Percentiles rank a stretch among this genome's conserved stretches.
phyloP scores from a whole-genome alignment of 140 eudicot genomes.

The Stevia rebaudiana region DNA sequence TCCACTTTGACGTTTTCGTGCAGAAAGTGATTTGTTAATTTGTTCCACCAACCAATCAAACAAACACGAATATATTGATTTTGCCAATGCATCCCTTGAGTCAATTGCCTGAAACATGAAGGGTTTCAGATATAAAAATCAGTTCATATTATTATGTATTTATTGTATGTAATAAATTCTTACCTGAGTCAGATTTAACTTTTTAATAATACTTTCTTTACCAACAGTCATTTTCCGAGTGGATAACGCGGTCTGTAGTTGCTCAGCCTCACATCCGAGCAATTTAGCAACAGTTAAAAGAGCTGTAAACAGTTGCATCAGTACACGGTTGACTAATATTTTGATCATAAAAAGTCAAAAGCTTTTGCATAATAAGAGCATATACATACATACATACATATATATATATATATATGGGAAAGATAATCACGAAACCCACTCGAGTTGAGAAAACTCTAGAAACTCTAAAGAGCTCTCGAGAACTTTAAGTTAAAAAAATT shows the following conservation, averaged over 20 bases:
- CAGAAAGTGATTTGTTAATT: slow-evolving; percentile 59
- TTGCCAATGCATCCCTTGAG: slow-evolving; percentile 82
- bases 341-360: slow-evolving; percentile 9
- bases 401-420: too few species aligned
- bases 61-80: slow-evolving; percentile 76
- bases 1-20: slow-evolving; percentile 52
- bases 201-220: slow-evolving; percentile 54
- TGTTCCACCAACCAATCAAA: slow-evolving; percentile 82
- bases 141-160: not conserved
- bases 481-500: too few species aligned
- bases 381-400: too few species aligned
- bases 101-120: slow-evolving; percentile 58
- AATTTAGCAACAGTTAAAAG: slow-evolving; percentile 50
- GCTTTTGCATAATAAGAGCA: slow-evolving; percentile 9
- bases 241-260: slow-evolving; percentile 54
- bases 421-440: too few species aligned
- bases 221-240: slow-evolving; percentile 57
- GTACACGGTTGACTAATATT: slow-evolving; percentile 1
- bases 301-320: slow-evolving; percentile 54
- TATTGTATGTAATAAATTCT: not conserved
- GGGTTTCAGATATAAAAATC: not conserved
- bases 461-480: too few species aligned
- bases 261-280: slow-evolving; percentile 62
- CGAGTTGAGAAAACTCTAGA: too few species aligned
- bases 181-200: slow-evolving; percentile 66